These are phyloP conservation scores for Chrysoporthe austroafricana DNA, from an alignment of 2,329 filamentous ascomycete genomes.

Conservation along the genomic window DNA sequence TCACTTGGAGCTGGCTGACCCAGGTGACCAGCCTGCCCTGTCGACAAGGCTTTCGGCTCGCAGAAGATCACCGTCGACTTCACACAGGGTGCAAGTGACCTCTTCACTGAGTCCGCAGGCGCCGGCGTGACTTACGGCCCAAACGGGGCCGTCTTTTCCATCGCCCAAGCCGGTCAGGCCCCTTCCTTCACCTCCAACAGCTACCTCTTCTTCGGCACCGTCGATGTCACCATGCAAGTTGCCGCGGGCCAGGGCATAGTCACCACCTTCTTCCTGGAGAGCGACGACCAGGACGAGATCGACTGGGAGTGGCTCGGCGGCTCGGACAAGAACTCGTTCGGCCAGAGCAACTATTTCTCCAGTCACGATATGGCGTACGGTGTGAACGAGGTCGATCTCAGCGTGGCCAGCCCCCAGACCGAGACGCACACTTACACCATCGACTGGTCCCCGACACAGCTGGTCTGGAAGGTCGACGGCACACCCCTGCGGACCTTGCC, in stretches of 20 bases:
- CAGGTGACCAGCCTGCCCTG: constrained; percentile 61
- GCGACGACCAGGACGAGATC: constrained; percentile 89
- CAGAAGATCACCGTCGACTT: constrained; percentile 48
- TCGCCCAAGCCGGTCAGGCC: constrained; percentile 66
- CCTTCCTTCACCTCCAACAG: constrained; percentile 77
- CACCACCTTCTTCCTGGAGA: constrained; percentile 87
- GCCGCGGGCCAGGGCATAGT: constrained; percentile 84
- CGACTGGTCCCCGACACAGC: constrained; percentile 64
- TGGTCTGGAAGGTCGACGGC: constrained; percentile 65
- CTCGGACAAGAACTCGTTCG: constrained; percentile 61
- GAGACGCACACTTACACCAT: constrained; percentile 67
- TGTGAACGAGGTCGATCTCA: constrained; percentile 28
- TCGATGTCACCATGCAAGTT: constrained; percentile 78
- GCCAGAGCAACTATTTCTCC: constrained; percentile 87
- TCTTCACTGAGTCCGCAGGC: constrained; percentile 74
- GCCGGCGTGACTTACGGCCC: constrained; percentile 53
- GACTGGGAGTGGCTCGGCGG: constrained; percentile 96
- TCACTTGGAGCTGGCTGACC: constrained; percentile 6
- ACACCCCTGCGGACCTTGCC: constrained; percentile 49
- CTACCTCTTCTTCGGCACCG: constrained; percentile 96
- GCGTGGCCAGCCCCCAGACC: constrained; percentile 57
- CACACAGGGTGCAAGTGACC: constrained; percentile 37
- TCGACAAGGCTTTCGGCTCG: constrained; percentile 76
- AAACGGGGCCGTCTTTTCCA: constrained; percentile 63
- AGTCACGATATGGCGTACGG: constrained; percentile 75